Evolutionary conservation across 2,329 filamentous ascomycete genomes (phyloP).

Genomic region (Metarhizium anisopliae): DNA sequence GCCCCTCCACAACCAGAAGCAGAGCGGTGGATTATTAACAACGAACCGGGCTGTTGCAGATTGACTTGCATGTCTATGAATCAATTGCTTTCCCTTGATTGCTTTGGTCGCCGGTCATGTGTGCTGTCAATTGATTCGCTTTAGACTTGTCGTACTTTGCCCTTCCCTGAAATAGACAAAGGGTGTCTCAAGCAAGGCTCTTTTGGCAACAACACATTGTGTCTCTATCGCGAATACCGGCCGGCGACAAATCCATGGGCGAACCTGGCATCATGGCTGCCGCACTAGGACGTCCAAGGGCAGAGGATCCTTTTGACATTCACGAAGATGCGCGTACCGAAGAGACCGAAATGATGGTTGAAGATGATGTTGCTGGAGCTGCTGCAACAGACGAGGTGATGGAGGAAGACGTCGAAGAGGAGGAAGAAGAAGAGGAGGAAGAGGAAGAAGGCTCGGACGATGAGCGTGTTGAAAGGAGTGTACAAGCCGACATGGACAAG

Average conservation of each 20-base stretch:
- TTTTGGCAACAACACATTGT: not conserved
- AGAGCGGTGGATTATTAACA: not conserved
- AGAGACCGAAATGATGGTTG: conserved; percentile 40
- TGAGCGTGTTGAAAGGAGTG: conserved; percentile 55
- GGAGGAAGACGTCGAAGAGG: conserved; percentile 17
- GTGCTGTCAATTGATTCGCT: not conserved
- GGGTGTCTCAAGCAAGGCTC: not conserved
- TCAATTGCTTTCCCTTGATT: not conserved
- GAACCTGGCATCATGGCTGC: conserved; percentile 3
- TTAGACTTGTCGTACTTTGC: not conserved
- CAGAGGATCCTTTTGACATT: conserved; percentile 34
- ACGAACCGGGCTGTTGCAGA: not conserved
- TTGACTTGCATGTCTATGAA: not conserved
- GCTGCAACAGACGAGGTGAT: conserved; percentile 15
- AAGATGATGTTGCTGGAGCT: conserved; percentile 23
- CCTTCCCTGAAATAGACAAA: not conserved
- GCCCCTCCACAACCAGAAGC: not conserved
- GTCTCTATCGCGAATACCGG: not conserved
- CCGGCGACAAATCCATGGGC: not conserved
- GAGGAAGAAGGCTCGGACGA: conserved; percentile 42
- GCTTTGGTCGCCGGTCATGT: not conserved
- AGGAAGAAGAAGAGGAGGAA: conserved; percentile 19
- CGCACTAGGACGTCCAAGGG: conserved; percentile 4
- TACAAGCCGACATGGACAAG: conserved; percentile 79
- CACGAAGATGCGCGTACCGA: conserved; percentile 42